Evolutionary conservation across 1,284 basidiomycete genomes (phyloP).

Genomic region (Pulveroboletus sp.): DNA sequence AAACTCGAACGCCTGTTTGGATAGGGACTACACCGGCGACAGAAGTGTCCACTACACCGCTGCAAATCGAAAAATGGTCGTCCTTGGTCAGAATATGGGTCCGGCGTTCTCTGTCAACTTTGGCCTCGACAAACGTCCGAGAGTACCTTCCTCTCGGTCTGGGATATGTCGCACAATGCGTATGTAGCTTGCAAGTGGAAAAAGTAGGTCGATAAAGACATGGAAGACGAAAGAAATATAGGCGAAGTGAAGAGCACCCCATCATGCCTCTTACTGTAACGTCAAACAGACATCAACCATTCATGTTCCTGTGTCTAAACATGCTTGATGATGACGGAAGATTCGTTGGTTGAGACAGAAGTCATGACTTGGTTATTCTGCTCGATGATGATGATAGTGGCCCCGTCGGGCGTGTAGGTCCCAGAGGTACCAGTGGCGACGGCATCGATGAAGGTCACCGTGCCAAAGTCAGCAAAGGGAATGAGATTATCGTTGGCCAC

Average conservation of each 20-base stretch:
- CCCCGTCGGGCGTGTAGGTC: background rate
- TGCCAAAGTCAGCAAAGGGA: conserved; percentile 1
- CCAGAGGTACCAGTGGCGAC: background rate
- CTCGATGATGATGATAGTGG: background rate
- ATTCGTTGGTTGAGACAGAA: background rate
- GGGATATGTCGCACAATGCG: background rate
- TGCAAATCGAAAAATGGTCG: background rate
- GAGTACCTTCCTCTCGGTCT: background rate
- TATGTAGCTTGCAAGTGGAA: background rate
- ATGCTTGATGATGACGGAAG: conserved; percentile 1
- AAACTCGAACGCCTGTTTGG: too few relatives aligned
- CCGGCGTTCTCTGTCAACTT: background rate
- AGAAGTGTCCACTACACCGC: too few relatives aligned
- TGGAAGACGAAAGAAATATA: background rate
- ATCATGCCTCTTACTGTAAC: background rate
- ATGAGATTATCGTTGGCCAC: background rate
- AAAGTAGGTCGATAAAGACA: background rate
- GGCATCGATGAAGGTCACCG: conserved; percentile 2
- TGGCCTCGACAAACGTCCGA: background rate
- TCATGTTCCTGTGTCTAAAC: background rate
- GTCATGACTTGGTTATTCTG: conserved; percentile 8
- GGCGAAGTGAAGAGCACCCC: background rate
- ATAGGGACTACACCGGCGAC: too few relatives aligned
- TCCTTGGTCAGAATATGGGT: background rate
- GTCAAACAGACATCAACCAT: background rate